phyloP scores from a whole-genome alignment of 176 grass and related monocot genomes.

The Eragrostis nindensis region DNA sequence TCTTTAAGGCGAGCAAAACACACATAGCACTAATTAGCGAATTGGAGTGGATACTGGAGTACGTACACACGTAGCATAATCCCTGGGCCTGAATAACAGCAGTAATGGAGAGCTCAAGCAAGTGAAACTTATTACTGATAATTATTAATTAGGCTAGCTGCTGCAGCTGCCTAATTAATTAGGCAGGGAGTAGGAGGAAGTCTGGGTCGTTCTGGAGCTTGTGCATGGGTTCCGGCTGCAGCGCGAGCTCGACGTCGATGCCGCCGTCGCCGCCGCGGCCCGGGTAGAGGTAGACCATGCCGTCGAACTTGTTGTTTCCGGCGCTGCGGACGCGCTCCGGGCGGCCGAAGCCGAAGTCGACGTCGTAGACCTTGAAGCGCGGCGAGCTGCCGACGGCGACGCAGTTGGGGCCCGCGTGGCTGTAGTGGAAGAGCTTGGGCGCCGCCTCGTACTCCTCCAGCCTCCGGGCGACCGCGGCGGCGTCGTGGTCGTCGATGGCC shows the following conservation, averaged over 20 bases:
- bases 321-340: slow-evolving; percentile 90
- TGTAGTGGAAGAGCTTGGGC: slow-evolving; percentile 95
- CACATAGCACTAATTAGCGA: too few species aligned
- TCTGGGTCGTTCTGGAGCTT: slow-evolving; percentile 68
- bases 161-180: background rate
- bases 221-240: slow-evolving; percentile 80
- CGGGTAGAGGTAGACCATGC: slow-evolving; percentile 96
- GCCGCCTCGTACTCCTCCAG: slow-evolving; percentile 89
- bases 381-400: slow-evolving; percentile 96
- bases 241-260: slow-evolving; percentile 90
- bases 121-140: too few species aligned
- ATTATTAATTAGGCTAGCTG: too few species aligned
- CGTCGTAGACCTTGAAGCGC: slow-evolving; percentile 90
- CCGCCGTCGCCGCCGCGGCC: slow-evolving; percentile 64
- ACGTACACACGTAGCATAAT: too few species aligned
- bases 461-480: slow-evolving; percentile 58
- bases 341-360: slow-evolving; percentile 85
- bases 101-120: too few species aligned
- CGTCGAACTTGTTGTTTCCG: slow-evolving; percentile 95
- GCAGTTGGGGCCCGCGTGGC: slow-evolving; percentile 89
- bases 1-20: too few species aligned
- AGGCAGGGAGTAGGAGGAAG: slow-evolving; percentile 41
- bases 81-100: too few species aligned
- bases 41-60: too few species aligned
- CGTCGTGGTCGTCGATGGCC: slow-evolving; percentile 80